phyloP scores from a whole-genome alignment of 208 protist genomes.

The Pavlovales sp. region DNA sequence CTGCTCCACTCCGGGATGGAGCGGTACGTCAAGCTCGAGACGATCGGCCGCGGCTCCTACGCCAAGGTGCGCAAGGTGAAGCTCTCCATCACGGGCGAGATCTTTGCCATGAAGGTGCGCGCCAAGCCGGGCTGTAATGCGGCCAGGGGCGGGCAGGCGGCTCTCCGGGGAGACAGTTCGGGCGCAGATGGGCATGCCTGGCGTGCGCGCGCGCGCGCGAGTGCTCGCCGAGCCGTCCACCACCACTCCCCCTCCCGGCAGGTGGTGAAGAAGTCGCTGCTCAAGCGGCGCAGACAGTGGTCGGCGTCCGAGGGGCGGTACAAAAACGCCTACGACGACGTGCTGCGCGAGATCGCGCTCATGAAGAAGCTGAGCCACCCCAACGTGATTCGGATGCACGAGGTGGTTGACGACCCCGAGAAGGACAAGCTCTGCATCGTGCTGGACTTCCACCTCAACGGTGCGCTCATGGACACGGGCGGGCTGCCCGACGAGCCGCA shows the following conservation, averaged over 20 bases:
- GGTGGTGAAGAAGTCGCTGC: constrained; percentile 39
- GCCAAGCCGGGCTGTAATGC: too few relatives aligned
- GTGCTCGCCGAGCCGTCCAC: background rate
- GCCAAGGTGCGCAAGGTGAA: background rate
- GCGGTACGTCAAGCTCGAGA: background rate
- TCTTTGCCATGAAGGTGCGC: background rate
- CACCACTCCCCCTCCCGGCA: background rate
- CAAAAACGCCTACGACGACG: constrained; percentile 37
- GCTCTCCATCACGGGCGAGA: background rate
- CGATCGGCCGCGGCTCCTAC: background rate
- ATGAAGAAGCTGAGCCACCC: constrained; percentile 49
- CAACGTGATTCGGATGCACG: constrained; percentile 39
- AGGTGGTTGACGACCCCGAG: constrained; percentile 42
- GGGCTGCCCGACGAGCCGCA: background rate
- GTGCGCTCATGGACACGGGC: constrained; percentile 21
- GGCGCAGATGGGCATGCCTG: too few relatives aligned
- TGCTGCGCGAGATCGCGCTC: constrained; percentile 44
- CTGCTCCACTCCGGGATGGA: too few relatives aligned
- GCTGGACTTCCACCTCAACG: background rate
- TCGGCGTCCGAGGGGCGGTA: background rate
- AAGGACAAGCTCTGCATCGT: constrained; percentile 41
- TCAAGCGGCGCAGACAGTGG: constrained; percentile 21
- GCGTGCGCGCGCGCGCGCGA: too few relatives aligned
- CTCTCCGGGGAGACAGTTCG: too few relatives aligned
- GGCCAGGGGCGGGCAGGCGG: too few relatives aligned